Percentiles rank a stretch among this genome's conserved stretches.
These are phyloP conservation scores for Thalassiosira exigua DNA, from an alignment of 352 stramenopile species.

Conservation along the genomic window DNA sequence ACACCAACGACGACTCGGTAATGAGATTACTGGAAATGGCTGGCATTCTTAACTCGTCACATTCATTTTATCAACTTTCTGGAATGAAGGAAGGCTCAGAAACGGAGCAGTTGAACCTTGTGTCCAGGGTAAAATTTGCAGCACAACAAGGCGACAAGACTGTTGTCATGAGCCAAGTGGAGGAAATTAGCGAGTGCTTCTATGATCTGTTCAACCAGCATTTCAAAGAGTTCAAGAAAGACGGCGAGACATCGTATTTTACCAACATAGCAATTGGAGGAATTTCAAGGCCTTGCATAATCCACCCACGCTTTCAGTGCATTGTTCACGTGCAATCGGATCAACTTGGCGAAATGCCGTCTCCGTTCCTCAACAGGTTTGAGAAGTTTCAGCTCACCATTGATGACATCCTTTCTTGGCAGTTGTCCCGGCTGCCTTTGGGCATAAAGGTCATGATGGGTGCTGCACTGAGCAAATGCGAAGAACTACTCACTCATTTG, in stretches of 20 bases:
- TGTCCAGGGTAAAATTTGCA: slow-evolving; percentile 64
- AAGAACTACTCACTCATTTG: slow-evolving; percentile 39
- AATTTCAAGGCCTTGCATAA: slow-evolving; percentile 55
- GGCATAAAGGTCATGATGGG: slow-evolving; percentile 40
- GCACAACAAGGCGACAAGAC: slow-evolving; percentile 53
- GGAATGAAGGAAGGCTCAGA: slow-evolving; percentile 52
- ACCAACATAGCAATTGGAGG: slow-evolving; percentile 70
- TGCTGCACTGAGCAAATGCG: slow-evolving; percentile 13
- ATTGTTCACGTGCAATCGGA: slow-evolving; percentile 62
- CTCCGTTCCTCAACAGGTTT: slow-evolving; percentile 71
- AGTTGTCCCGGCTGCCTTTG: slow-evolving; percentile 21
- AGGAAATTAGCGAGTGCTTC: slow-evolving; percentile 62
- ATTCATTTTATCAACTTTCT: slow-evolving; percentile 57
- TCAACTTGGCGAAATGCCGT: slow-evolving; percentile 51
- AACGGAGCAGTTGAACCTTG: slow-evolving; percentile 58
- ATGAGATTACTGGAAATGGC: slow-evolving; percentile 48
- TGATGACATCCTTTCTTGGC: slow-evolving; percentile 54
- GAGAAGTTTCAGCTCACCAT: slow-evolving; percentile 65
- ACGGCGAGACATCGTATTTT: slow-evolving; percentile 52
- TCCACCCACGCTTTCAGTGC: slow-evolving; percentile 61
- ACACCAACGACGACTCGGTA: slow-evolving; percentile 65
- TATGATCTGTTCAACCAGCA: slow-evolving; percentile 78
- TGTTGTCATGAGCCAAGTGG: slow-evolving; percentile 56
- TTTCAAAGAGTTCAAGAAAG: slow-evolving; percentile 55
- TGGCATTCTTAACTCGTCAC: slow-evolving; percentile 43